phyloP scores from a whole-genome alignment of 768 basidiomycete species.

The Mycena sanguinolenta region DNA sequence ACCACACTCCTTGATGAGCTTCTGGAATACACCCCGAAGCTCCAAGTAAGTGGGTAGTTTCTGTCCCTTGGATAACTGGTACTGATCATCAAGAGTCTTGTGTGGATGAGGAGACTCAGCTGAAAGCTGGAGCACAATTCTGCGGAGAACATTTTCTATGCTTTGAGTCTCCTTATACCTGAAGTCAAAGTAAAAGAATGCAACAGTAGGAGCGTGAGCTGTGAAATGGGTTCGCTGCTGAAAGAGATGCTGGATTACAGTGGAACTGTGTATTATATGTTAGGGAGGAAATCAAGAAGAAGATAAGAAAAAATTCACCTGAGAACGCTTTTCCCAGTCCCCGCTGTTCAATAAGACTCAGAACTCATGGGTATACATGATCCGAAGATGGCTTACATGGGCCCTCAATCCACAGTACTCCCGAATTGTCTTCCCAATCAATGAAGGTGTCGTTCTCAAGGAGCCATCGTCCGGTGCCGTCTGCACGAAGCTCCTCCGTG shows the following conservation, averaged over 20 bases:
- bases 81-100: background rate
- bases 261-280: background rate
- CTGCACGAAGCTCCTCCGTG: background rate
- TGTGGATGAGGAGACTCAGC: background rate
- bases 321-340: slow-evolving; percentile 8
- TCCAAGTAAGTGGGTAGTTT: background rate
- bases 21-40: background rate
- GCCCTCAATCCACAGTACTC: slow-evolving; percentile 1
- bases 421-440: slow-evolving; percentile 12
- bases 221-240: background rate
- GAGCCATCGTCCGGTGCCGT: slow-evolving; percentile 9
- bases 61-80: slow-evolving; percentile 9
- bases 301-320: background rate
- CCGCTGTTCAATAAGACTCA: background rate
- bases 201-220: background rate
- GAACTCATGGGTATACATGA: too few species aligned
- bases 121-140: slow-evolving; percentile 19
- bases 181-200: slow-evolving; percentile 17
- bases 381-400: background rate
- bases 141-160: background rate
- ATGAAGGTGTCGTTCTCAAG: background rate
- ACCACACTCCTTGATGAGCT: background rate
- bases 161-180: background rate
- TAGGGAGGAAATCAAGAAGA: background rate
- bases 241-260: background rate